phyloP scores from a whole-genome alignment of 169 alveolate species.

The Eimeria sp. region DNA sequence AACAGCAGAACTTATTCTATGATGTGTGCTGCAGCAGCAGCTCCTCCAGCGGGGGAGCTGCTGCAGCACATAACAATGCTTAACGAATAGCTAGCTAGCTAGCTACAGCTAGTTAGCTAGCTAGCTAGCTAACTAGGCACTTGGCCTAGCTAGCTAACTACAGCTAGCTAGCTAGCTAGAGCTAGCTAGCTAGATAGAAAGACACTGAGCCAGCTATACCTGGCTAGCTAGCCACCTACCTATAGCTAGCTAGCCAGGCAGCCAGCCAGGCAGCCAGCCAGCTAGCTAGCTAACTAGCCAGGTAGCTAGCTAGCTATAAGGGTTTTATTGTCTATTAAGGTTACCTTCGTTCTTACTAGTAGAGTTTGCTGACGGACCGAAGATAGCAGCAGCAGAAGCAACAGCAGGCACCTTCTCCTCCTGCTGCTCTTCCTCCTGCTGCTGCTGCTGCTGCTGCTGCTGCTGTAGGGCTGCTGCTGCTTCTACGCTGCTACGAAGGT shows the following conservation, averaged over 20 bases:
- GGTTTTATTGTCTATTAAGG: neutral
- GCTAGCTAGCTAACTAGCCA: too few species aligned
- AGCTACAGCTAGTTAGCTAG: neutral
- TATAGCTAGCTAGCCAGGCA: too few species aligned
- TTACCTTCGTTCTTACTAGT: neutral
- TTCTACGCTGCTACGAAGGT: slow-evolving; percentile 4
- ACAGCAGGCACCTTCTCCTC: slow-evolving; percentile 1
- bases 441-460: slow-evolving; percentile 24
- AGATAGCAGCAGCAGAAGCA: slow-evolving; percentile 13
- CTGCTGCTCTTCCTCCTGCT: neutral
- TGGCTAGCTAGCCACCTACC: too few species aligned
- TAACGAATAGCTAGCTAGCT: too few species aligned
- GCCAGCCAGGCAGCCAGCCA: too few species aligned
- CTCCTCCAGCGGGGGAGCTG: neutral
- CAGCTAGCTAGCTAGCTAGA: neutral
- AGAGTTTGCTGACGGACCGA: neutral
- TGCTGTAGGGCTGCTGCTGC: slow-evolving; percentile 12
- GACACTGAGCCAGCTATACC: too few species aligned
- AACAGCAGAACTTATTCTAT: neutral
- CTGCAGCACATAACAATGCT: too few species aligned
- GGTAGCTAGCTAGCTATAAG: neutral
- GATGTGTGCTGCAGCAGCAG: neutral
- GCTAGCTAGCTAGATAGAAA: slow-evolving; percentile 36
- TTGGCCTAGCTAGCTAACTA: neutral
- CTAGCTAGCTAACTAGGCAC: slow-evolving; percentile 9